Evolutionary conservation across 2,329 filamentous ascomycete species (phyloP).

Genomic region (Nothophoma quercina): DNA sequence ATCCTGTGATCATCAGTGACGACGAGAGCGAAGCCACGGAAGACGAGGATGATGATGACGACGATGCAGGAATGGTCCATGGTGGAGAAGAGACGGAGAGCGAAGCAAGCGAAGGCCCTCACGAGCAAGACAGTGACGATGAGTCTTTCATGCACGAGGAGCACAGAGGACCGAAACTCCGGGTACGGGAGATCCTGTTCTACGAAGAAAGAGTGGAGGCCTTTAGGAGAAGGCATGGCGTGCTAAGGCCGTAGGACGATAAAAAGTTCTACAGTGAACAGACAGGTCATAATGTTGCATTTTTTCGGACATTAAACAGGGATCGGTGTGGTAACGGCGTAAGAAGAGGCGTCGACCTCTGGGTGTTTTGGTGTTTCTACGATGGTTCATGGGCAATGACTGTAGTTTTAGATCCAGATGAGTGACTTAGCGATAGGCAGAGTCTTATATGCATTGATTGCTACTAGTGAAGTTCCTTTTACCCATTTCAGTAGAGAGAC

Average conservation of each 20-base stretch:
- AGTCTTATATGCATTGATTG: background rate
- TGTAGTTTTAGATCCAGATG: conserved; percentile 6
- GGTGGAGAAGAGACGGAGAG: conserved; percentile 50
- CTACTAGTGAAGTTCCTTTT: background rate
- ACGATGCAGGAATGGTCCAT: conserved; percentile 57
- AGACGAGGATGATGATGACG: conserved; percentile 58
- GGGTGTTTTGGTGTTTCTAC: background rate
- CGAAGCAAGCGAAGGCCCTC: conserved; percentile 50
- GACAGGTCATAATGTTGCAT: conserved; percentile 2
- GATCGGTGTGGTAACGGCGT: conserved; percentile 5
- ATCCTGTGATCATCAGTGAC: conserved; percentile 45
- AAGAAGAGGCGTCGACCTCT: conserved; percentile 2
- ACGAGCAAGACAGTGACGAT: conserved; percentile 53
- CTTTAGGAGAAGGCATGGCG: conserved; percentile 74
- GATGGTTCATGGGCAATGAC: conserved; percentile 1
- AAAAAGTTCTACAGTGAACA: background rate
- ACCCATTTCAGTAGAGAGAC: no score
- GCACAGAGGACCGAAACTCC: conserved; percentile 59
- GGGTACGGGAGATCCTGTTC: conserved; percentile 79
- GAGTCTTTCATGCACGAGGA: conserved; percentile 61
- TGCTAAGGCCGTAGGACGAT: conserved; percentile 37
- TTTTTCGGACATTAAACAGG: background rate
- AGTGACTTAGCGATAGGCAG: background rate
- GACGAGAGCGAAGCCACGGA: conserved; percentile 52
- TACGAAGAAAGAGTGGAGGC: conserved; percentile 81